Percentiles rank a stretch among this genome's conserved stretches.
Conservation (phyloP, 345 rosid genomes). For the Aquilaria yunnanensis region DNA sequence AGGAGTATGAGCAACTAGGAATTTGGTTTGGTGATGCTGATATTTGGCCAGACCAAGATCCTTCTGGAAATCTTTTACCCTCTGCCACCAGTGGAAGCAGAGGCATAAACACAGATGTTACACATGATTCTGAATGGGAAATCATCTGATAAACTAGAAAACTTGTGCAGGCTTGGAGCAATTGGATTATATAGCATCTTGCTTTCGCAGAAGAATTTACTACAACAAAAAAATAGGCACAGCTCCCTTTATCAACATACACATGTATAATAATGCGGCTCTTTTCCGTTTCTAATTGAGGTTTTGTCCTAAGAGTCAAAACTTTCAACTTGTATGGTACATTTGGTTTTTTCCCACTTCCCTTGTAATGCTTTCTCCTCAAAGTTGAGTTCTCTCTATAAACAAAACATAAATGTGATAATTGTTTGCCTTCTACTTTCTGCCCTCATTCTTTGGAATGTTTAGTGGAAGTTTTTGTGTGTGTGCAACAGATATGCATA, state of each 20-base stretch:
- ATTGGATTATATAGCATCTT: neutral
- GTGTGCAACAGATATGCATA: slow-evolving; percentile 58
- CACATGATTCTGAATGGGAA: slow-evolving; percentile 58
- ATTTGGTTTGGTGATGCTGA: slow-evolving; percentile 69
- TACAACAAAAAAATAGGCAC: slow-evolving; percentile 2
- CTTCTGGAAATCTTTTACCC: slow-evolving; percentile 11
- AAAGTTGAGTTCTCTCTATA: neutral
- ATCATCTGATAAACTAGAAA: slow-evolving; percentile 31
- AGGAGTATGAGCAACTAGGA: slow-evolving; percentile 77
- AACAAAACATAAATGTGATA: neutral
- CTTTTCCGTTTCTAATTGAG: neutral
- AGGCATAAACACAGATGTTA: slow-evolving; percentile 14
- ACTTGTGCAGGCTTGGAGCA: neutral
- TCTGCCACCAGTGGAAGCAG: slow-evolving; percentile 13
- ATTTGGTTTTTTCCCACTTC: neutral
- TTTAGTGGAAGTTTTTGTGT: slow-evolving; percentile 29
- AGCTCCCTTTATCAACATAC: neutral
- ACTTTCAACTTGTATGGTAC: neutral
- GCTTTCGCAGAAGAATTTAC: neutral
- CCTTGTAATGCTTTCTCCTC: neutral
- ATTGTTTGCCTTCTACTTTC: neutral
- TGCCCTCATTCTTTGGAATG: neutral
- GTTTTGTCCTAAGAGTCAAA: neutral
- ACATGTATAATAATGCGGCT: slow-evolving; percentile 2
- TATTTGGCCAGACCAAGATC: slow-evolving; percentile 26